Conservation (phyloP, 2,329 filamentous ascomycete genomes). For the Ophidiomyces ophidiicola region DNA sequence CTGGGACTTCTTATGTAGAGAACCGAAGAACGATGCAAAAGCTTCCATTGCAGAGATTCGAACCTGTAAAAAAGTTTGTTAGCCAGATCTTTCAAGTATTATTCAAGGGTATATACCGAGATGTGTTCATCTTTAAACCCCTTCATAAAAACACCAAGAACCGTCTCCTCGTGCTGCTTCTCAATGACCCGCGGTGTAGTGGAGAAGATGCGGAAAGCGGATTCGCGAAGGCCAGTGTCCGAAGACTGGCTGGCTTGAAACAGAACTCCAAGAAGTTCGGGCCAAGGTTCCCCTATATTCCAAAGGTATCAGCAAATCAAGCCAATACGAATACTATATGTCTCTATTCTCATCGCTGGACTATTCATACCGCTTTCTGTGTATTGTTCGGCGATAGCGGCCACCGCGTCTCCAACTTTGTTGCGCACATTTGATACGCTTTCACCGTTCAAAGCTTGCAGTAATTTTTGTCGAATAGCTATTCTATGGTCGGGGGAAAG, state of each 20-base stretch:
- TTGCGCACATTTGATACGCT: conserved; percentile 64
- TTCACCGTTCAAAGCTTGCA: conserved; percentile 65
- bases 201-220: conserved; percentile 87
- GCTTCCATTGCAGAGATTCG: conserved; percentile 91
- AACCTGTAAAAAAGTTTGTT: conserved; percentile 45
- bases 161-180: conserved; percentile 85
- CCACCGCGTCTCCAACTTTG: conserved; percentile 95
- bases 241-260: conserved; percentile 83
- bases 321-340: neutral
- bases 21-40: conserved; percentile 91
- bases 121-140: conserved; percentile 85
- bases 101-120: conserved; percentile 40
- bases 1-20: conserved; percentile 75
- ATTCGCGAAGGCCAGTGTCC: conserved; percentile 75
- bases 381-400: conserved; percentile 89
- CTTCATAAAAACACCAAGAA: conserved; percentile 74
- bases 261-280: conserved; percentile 71
- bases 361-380: conserved; percentile 65
- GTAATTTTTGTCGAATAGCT: conserved; percentile 70
- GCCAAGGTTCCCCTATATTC: conserved; percentile 64
- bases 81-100: conserved; percentile 10
- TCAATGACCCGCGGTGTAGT: conserved; percentile 93
- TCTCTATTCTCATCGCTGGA: neutral
- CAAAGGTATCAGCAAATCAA: conserved; percentile 7
- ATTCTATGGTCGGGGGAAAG: conserved; percentile 60